Evolutionary conservation across 495 filamentous ascomycete species (phyloP).

Genomic region (Lepraria neglecta): DNA sequence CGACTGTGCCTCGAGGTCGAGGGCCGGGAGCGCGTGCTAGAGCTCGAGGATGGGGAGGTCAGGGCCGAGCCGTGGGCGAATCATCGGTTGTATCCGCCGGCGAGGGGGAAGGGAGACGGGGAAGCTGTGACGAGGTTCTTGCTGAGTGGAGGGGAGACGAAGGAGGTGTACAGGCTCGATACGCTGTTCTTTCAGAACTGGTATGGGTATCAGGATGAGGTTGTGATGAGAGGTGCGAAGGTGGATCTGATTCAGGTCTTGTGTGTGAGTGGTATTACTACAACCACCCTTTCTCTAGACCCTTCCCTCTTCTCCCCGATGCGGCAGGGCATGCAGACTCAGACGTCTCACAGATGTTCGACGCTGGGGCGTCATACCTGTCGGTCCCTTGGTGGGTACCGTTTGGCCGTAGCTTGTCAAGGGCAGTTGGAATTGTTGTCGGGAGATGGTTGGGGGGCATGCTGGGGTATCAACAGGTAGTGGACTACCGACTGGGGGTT

Average conservation of each 20-base stretch:
- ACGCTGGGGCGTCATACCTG: neutral
- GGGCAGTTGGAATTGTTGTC: neutral
- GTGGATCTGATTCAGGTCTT: conserved; percentile 43
- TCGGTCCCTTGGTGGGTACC: neutral
- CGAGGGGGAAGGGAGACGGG: no score
- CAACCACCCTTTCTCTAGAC: no score
- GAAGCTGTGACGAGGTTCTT: conserved; percentile 27
- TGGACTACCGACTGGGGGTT: conserved; percentile 49
- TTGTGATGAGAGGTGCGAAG: conserved; percentile 36
- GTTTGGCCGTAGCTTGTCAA: no score
- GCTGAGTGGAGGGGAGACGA: neutral
- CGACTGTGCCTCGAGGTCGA: no score
- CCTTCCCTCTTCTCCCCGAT: no score
- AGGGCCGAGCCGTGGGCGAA: no score
- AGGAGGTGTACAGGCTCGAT: neutral
- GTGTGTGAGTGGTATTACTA: conserved; percentile 30
- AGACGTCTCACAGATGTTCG: neutral
- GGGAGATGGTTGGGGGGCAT: conserved; percentile 37
- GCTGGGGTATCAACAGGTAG: conserved; percentile 44
- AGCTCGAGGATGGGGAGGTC: no score
- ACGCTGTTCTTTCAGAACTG: neutral
- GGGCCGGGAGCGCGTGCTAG: no score
- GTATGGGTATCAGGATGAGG: conserved; percentile 42
- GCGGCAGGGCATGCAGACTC: no score
- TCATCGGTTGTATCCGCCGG: no score